Conservation (phyloP, 2,329 filamentous ascomycete species). For the Apiospora phragmitis region DNA sequence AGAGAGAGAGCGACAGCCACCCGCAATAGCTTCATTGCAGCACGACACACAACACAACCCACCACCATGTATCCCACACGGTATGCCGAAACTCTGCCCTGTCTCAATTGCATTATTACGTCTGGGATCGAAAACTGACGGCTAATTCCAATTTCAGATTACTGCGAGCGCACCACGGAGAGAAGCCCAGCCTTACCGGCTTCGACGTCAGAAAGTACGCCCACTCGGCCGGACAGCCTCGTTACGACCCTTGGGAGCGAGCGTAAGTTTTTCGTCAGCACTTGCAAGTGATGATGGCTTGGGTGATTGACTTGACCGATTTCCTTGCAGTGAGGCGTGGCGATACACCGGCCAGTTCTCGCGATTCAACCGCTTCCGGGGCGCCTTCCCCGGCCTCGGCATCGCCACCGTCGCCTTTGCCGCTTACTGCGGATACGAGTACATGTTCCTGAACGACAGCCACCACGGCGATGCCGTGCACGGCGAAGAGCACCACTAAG, state of each 20-base stretch:
- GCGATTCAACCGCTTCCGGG: slow-evolving; percentile 85
- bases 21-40: slow-evolving; percentile 7
- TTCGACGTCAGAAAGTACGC: slow-evolving; percentile 85
- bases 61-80: slow-evolving; percentile 36
- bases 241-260: slow-evolving; percentile 68
- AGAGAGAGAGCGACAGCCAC: neutral
- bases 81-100: slow-evolving; percentile 21
- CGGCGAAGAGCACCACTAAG: slow-evolving; percentile 58
- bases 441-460: slow-evolving; percentile 78
- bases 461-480: slow-evolving; percentile 58
- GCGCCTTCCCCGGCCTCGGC: slow-evolving; percentile 84
- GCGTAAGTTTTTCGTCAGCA: slow-evolving; percentile 46
- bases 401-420: slow-evolving; percentile 91
- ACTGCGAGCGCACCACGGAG: slow-evolving; percentile 51
- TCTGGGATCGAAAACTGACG: neutral
- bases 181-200: slow-evolving; percentile 80
- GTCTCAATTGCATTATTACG: neutral
- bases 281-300: too few relatives aligned
- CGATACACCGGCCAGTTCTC: slow-evolving; percentile 88
- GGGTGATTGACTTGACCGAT: neutral
- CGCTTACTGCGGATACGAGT: slow-evolving; percentile 86
- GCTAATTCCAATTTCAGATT: slow-evolving; percentile 36
- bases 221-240: slow-evolving; percentile 63
- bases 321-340: slow-evolving; percentile 77
- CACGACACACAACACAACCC: neutral